Evolutionary conservation across 2,329 filamentous ascomycete species (phyloP).

Genomic region (Chaetomium globosum): DNA sequence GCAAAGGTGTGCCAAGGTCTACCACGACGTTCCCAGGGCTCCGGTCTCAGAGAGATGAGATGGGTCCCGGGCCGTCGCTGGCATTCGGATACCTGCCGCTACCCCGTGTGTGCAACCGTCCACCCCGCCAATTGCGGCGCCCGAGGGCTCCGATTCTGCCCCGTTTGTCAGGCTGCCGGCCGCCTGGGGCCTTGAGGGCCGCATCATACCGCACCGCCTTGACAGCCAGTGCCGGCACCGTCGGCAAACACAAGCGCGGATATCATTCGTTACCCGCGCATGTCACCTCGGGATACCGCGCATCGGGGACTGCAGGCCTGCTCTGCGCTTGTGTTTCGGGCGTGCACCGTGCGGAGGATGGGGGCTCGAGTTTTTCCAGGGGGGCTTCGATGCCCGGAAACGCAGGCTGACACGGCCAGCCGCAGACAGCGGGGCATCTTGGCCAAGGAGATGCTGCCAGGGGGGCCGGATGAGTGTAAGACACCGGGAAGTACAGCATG

Average conservation of each 20-base stretch:
- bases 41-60: slow-evolving; percentile 26
- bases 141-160: slow-evolving; percentile 13
- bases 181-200: slow-evolving; percentile 16
- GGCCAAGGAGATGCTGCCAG: slow-evolving; percentile 22
- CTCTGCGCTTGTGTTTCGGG: slow-evolving; percentile 18
- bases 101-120: slow-evolving; percentile 11
- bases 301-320: slow-evolving; percentile 20
- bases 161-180: slow-evolving; percentile 12
- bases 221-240: slow-evolving; percentile 21
- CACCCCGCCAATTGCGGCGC: slow-evolving; percentile 25
- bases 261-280: slow-evolving; percentile 17
- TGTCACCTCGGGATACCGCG: slow-evolving; percentile 4
- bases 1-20: slow-evolving; percentile 7
- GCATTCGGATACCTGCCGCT: slow-evolving; percentile 28
- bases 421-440: slow-evolving; percentile 17
- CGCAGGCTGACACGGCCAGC: slow-evolving; percentile 18
- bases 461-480: slow-evolving; percentile 11
- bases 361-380: slow-evolving; percentile 5
- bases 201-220: slow-evolving; percentile 26
- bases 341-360: slow-evolving; percentile 13
- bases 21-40: slow-evolving; percentile 14
- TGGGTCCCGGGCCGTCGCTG: slow-evolving; percentile 25
- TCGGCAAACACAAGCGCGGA: slow-evolving; percentile 15
- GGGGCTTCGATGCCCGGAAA: slow-evolving; percentile 7
- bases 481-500: slow-evolving; percentile 23